Base-by-base conservation (phyloP, 1,284 basidiomycete genomes). In the Phellopilus nigrolimitatus region DNA sequence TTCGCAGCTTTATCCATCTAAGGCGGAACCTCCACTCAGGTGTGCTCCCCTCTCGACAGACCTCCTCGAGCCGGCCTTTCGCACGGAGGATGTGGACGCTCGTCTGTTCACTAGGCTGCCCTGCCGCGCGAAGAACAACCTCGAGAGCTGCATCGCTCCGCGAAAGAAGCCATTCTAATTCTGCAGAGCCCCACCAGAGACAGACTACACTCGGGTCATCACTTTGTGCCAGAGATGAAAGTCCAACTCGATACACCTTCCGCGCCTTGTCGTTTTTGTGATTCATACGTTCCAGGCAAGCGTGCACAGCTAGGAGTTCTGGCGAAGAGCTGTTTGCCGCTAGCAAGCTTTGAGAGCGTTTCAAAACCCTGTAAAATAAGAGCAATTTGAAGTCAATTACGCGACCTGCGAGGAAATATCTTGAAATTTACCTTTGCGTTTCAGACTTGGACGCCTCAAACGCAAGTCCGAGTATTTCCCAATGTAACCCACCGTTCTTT, bases 161-260 rank as follows among this genome's bases (percentile, higher is more conserved):
- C 0, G 78, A 76, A 9, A 72, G 68, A n/a, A 89, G 67, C 85
- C 85, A 93, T 66, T 95, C 92, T 78, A 94, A 79, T 63, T 93
- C 87, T 0, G 87, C 88, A 91, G 91, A 97, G 44, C 87, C 81
- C 71, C 85, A 89, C 87, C 89, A 94, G 36, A 97, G 62, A 55
- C 69, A 68, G 15, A 73, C 69, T n/a, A 69, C 64, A 38, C 68
- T 73, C 6, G 62, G 57, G 21, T 67, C 62, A 6, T 61, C 64
- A 3, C 64, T 60, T 21, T 66, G 51, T 9, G 69, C 65, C 2
- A 71, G 66, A 0, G 76, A 68, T 3, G 70, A 69, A 27, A 84
- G 74, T 6, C 82, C 71, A 1, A 85, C 86, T 57, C 82, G 74
- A 66, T 93, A 97, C 2, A 97, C 79, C 59, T 91, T 91, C 12